Percentiles rank a stretch among this genome's conserved stretches.
phyloP scores from a whole-genome alignment of 1,139 yeast species.

The Debaryomycetaceae sp. region DNA sequence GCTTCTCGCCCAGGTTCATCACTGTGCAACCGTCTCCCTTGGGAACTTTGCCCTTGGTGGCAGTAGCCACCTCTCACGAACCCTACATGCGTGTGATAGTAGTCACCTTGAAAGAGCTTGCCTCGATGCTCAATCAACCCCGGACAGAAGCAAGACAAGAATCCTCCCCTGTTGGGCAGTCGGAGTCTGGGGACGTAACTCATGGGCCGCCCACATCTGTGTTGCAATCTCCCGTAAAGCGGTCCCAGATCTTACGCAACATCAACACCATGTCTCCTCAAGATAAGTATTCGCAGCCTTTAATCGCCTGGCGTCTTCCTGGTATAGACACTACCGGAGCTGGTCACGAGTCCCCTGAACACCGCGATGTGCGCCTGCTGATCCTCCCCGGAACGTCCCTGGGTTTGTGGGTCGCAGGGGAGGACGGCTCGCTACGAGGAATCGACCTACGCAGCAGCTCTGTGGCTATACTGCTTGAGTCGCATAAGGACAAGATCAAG shows the following conservation, averaged over 20 bases:
- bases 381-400: not conserved
- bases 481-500: slow-evolving; percentile 49
- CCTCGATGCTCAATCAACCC: not conserved
- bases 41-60: slow-evolving; percentile 28
- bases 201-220: slow-evolving; percentile 1
- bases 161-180: not conserved
- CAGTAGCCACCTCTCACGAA: slow-evolving; percentile 68
- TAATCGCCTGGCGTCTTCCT: slow-evolving; percentile 37
- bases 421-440: slow-evolving; percentile 65
- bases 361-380: too few species aligned
- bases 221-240: slow-evolving; percentile 13
- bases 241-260: slow-evolving; percentile 53
- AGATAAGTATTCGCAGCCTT: slow-evolving; percentile 62
- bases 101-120: slow-evolving; percentile 36
- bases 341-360: not conserved
- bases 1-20: slow-evolving; percentile 59
- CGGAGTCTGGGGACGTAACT: not conserved
- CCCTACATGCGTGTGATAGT: slow-evolving; percentile 70
- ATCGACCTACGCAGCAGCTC: slow-evolving; percentile 37
- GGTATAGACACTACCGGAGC: slow-evolving; percentile 6
- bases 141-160: slow-evolving; percentile 5
- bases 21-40: slow-evolving; percentile 17
- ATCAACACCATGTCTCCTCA: slow-evolving; percentile 64
- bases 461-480: slow-evolving; percentile 22
- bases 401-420: slow-evolving; percentile 70